These are phyloP conservation scores for Chaetoceros tenuissimus DNA, from an alignment of 108 stramenopile genomes.

Conservation along the genomic window DNA sequence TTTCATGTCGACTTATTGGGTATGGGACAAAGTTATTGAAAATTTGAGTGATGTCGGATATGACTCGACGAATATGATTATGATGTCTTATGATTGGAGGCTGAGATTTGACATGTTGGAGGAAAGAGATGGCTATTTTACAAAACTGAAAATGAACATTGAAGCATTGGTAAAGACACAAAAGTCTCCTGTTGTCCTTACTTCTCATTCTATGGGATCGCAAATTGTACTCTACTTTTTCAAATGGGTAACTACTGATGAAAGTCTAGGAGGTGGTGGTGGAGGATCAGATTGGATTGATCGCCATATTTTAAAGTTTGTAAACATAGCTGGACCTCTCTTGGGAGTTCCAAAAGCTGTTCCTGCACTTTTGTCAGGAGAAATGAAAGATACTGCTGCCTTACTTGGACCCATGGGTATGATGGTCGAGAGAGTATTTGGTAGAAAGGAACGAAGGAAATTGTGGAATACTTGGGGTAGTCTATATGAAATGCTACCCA, in stretches of 20 bases:
- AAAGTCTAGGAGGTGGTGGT: conserved; percentile 50
- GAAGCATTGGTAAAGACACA: conserved; percentile 57
- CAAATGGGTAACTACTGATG: conserved; percentile 60
- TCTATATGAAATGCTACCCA: conserved; percentile 75
- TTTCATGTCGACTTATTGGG: conserved; percentile 73
- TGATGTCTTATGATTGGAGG: conserved; percentile 89
- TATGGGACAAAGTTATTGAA: conserved; percentile 69
- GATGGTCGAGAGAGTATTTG: conserved; percentile 66
- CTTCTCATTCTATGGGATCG: conserved; percentile 78
- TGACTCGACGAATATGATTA: conserved; percentile 58
- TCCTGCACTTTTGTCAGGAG: conserved; percentile 72
- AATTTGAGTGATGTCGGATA: conserved; percentile 85
- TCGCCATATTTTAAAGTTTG: conserved; percentile 59
- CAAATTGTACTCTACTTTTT: conserved; percentile 70
- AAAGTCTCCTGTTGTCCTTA: conserved; percentile 65
- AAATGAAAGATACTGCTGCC: conserved; percentile 76
- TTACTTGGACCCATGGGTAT: conserved; percentile 47
- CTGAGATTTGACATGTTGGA: conserved; percentile 66
- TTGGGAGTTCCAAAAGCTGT: conserved; percentile 78
- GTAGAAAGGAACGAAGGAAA: conserved; percentile 43
- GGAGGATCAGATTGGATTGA: conserved; percentile 78
- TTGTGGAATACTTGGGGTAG: conserved; percentile 70
- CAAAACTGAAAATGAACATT: conserved; percentile 60
- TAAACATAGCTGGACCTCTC: conserved; percentile 87
- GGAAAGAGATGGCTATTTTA: conserved; percentile 77